Conservation (phyloP, 352 stramenopile species). For the Phytophthora idaei region DNA sequence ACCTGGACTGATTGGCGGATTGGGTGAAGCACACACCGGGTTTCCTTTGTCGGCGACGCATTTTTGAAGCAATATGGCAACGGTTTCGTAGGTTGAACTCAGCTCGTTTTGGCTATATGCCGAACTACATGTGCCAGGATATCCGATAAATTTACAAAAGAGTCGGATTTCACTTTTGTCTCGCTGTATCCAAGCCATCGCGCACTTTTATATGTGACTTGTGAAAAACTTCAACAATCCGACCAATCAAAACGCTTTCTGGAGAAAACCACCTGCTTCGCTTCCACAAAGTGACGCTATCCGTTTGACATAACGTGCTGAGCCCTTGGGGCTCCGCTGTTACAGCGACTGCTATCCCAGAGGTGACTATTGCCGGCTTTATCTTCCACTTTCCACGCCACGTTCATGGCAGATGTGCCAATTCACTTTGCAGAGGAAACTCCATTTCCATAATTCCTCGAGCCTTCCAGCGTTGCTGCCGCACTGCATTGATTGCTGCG, state of each 20-base stretch:
- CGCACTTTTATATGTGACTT: not conserved
- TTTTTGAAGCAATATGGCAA: too few species aligned
- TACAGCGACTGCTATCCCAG: not conserved
- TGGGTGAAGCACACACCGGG: too few species aligned
- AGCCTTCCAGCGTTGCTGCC: not conserved
- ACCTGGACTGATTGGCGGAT: too few species aligned
- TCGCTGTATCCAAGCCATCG: not conserved
- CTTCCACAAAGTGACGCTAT: slow-evolving; percentile 12
- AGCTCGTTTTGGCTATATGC: too few species aligned
- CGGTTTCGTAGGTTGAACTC: too few species aligned
- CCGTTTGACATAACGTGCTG: slow-evolving; percentile 25
- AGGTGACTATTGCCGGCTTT: slow-evolving; percentile 16
- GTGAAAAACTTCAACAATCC: slow-evolving; percentile 21
- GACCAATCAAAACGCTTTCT: slow-evolving; percentile 22
- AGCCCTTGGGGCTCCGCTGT: not conserved
- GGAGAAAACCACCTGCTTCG: slow-evolving; percentile 9
- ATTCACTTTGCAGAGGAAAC: not conserved
- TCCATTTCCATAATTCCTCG: slow-evolving; percentile 29
- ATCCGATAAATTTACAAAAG: not conserved
- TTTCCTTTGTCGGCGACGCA: too few species aligned
- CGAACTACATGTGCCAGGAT: too few species aligned
- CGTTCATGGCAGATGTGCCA: slow-evolving; percentile 4
- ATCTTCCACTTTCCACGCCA: slow-evolving; percentile 16
- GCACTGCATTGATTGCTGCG: slow-evolving; percentile 15
- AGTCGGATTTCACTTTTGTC: not conserved